phyloP scores from a whole-genome alignment of 768 basidiomycete species.

The Mycena olivaceomarginata region DNA sequence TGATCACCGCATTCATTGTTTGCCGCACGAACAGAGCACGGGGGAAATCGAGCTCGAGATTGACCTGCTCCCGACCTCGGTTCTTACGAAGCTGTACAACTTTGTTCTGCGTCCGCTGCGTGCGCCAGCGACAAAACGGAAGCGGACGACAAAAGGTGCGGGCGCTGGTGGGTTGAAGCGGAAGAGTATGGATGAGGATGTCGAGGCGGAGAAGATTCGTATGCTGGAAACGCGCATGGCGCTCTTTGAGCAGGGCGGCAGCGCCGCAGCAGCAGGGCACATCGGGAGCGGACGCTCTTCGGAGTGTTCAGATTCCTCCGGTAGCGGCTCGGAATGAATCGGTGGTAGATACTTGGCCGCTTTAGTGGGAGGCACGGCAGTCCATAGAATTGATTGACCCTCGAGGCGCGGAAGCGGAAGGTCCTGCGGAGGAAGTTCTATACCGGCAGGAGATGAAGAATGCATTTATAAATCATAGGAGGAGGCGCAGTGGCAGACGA shows the following conservation, averaged over 20 bases:
- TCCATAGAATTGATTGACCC: too few relatives aligned
- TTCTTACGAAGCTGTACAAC: conserved; percentile 96
- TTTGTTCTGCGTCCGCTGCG: conserved; percentile 91
- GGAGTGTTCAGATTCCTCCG: conserved; percentile 88
- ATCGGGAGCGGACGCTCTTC: conserved; percentile 85
- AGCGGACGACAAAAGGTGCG: conserved; percentile 82
- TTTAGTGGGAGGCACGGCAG: too few relatives aligned
- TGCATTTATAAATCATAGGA: too few relatives aligned
- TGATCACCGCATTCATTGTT: conserved; percentile 31
- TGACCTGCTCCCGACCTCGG: conserved; percentile 89
- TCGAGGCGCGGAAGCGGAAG: too few relatives aligned
- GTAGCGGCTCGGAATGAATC: conserved; percentile 87
- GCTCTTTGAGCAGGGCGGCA: conserved; percentile 82
- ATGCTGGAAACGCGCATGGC: conserved; percentile 92
- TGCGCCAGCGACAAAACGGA: conserved; percentile 81
- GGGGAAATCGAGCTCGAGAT: conserved; percentile 99
- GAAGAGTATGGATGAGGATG: conserved; percentile 98
- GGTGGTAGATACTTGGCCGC: too few relatives aligned
- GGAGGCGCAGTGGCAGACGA: too few relatives aligned
- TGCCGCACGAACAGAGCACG: conserved; percentile 88
- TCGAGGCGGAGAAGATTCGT: conserved; percentile 96
- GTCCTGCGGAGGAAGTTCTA: too few relatives aligned
- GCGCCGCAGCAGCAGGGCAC: conserved; percentile 57
- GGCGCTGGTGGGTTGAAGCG: conserved; percentile 94
- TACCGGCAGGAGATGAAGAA: too few relatives aligned